These are phyloP conservation scores for Naganishia friedmannii DNA, from an alignment of 768 basidiomycete genomes.

Conservation along the genomic window DNA sequence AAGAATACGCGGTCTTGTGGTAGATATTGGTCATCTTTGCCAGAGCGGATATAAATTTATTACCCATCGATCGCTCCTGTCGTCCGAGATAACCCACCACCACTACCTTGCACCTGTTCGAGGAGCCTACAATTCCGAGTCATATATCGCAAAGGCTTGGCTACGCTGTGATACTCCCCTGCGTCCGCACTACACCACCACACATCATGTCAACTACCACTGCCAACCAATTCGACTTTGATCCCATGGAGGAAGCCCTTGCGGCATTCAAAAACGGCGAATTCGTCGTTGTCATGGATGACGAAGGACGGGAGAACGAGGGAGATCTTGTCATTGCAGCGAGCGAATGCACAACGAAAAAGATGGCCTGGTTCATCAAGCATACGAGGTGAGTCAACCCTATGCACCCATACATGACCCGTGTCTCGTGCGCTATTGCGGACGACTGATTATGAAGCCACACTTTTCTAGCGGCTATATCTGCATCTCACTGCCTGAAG, in stretches of 20 bases:
- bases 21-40: conserved; percentile 15
- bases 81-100: neutral
- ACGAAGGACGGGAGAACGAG: conserved; percentile 92
- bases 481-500: conserved; percentile 75
- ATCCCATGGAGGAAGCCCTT: conserved; percentile 74
- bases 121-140: neutral
- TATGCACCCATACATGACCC: neutral
- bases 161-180: too few species aligned
- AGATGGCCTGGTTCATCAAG: conserved; percentile 99
- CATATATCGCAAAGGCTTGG: too few species aligned
- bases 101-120: neutral
- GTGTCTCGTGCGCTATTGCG: neutral
- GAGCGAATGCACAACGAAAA: conserved; percentile 78
- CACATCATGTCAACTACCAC: conserved; percentile 15
- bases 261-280: conserved; percentile 73
- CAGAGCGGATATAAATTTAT: conserved; percentile 1
- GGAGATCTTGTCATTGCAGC: conserved; percentile 92
- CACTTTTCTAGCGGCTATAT: conserved; percentile 73
- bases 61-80: conserved; percentile 16
- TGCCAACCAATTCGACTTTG: conserved; percentile 58
- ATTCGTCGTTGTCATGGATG: conserved; percentile 96
- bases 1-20: neutral
- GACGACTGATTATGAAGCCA: neutral
- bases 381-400: conserved; percentile 71
- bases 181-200: neutral